Percentiles rank a stretch among this genome's conserved stretches.
phyloP scores from a whole-genome alignment of 1,284 basidiomycete genomes.

The Inonotus obliquus region DNA sequence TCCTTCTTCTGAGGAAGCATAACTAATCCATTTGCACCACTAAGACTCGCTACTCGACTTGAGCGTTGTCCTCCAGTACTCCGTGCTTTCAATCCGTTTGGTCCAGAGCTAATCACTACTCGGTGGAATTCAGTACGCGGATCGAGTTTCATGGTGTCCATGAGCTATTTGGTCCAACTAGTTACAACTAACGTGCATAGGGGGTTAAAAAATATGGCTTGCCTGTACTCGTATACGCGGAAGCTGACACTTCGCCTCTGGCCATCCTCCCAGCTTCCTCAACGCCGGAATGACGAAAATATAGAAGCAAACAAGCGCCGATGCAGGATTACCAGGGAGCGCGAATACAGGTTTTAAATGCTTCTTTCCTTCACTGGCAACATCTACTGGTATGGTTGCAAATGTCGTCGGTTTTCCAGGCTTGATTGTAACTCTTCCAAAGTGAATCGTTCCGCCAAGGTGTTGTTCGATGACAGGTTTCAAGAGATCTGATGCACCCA shows the following conservation, averaged over 20 bases:
- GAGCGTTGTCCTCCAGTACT: constrained; percentile 86
- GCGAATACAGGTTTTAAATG: constrained; percentile 68
- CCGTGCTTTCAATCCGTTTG: constrained; percentile 52
- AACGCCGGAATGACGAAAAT: constrained; percentile 82
- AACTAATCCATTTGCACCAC: constrained; percentile 73
- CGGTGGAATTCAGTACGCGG: constrained; percentile 80
- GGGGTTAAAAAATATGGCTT: constrained; percentile 17
- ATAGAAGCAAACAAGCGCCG: constrained; percentile 84
- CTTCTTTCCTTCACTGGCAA: constrained; percentile 22
- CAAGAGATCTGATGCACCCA: constrained; percentile 83
- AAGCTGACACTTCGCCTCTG: constrained; percentile 47
- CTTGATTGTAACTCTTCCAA: constrained; percentile 70
- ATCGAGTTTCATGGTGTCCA: constrained; percentile 62
- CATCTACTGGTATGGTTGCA: constrained; percentile 56
- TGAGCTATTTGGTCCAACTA: constrained; percentile 44
- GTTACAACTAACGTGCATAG: not conserved
- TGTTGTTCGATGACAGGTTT: constrained; percentile 85
- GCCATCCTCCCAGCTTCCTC: constrained; percentile 68
- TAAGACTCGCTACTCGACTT: constrained; percentile 71
- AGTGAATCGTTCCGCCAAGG: constrained; percentile 71
- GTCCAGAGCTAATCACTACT: constrained; percentile 50
- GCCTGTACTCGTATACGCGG: constrained; percentile 67
- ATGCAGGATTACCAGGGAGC: constrained; percentile 85
- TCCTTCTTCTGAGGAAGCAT: constrained; percentile 51
- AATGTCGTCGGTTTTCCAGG: constrained; percentile 86